Percentiles rank a stretch among this genome's conserved stretches.
Evolutionary conservation across 2,329 filamentous ascomycete genomes (phyloP).

Genomic region (Alternaria rosae): DNA sequence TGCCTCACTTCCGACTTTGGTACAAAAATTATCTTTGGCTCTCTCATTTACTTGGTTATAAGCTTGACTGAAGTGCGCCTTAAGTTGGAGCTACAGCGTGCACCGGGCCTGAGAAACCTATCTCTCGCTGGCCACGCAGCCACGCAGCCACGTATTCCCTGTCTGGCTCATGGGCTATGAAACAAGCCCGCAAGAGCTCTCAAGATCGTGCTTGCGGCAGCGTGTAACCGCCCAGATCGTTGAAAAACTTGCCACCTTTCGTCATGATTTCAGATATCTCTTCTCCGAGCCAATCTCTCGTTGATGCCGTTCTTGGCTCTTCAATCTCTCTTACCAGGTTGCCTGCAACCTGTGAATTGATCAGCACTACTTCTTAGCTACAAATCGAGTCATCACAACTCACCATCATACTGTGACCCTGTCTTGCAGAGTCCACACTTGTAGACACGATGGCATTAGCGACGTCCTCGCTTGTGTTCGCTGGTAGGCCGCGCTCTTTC

Average conservation of each 20-base stretch:
- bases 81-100: no score
- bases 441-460: conserved; percentile 53
- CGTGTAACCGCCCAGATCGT: conserved; percentile 46
- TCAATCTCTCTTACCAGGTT: conserved; percentile 43
- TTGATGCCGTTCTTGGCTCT: conserved; percentile 30
- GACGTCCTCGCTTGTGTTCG: conserved; percentile 54
- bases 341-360: conserved; percentile 35
- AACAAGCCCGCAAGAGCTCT: background rate
- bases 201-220: conserved; percentile 36
- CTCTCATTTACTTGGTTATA: background rate
- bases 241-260: conserved; percentile 45
- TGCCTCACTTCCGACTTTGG: no score
- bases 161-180: background rate
- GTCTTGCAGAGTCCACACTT: conserved; percentile 40
- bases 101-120: background rate
- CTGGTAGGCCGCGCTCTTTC: conserved; percentile 49
- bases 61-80: background rate
- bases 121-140: background rate
- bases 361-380: background rate
- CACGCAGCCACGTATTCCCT: background rate
- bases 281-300: conserved; percentile 43
- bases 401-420: conserved; percentile 43
- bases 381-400: conserved; percentile 9
- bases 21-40: no score
- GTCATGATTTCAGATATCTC: conserved; percentile 44